These are phyloP conservation scores for Neophaeococcomyces aloes DNA, from an alignment of 2,329 filamentous ascomycete genomes.

Conservation along the genomic window DNA sequence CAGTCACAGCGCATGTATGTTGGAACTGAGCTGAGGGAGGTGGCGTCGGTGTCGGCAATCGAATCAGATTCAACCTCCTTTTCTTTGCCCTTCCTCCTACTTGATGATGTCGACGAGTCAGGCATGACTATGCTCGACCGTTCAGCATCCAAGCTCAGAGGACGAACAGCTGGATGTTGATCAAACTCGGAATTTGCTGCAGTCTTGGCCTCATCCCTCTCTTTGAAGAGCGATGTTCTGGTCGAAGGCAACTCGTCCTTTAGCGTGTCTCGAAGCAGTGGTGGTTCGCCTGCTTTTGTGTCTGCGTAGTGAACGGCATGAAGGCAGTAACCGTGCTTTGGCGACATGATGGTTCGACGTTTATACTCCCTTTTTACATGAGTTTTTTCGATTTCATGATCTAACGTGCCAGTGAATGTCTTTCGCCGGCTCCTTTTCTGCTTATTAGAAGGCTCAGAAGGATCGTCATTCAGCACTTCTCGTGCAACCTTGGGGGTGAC, in stretches of 20 bases:
- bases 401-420: background rate
- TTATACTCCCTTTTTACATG: constrained; percentile 3
- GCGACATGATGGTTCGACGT: constrained; percentile 1
- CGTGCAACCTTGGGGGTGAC: constrained; percentile 13
- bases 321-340: constrained; percentile 2
- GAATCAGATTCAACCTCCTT: constrained; percentile 13
- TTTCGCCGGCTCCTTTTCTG: constrained; percentile 8
- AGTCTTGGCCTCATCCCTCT: constrained; percentile 3
- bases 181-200: constrained; percentile 4
- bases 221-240: constrained; percentile 1
- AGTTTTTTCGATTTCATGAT: background rate
- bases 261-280: constrained; percentile 1
- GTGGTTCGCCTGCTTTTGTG: constrained; percentile 4
- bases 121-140: background rate
- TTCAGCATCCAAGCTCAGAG: constrained; percentile 9
- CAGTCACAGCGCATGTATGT: constrained; percentile 19
- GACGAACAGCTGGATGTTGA: constrained; percentile 16
- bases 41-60: background rate
- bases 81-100: constrained; percentile 18
- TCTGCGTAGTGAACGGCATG: constrained; percentile 7
- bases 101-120: background rate
- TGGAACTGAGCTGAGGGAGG: background rate
- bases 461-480: constrained; percentile 9
- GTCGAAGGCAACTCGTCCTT: constrained; percentile 7
- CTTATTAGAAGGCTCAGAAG: constrained; percentile 12